A percentile compares a stretch with the other conserved stretches of the same genome.
Evolutionary conservation across 106 monocot genomes (phyloP).

Genomic region (Iris macrosiphon): DNA sequence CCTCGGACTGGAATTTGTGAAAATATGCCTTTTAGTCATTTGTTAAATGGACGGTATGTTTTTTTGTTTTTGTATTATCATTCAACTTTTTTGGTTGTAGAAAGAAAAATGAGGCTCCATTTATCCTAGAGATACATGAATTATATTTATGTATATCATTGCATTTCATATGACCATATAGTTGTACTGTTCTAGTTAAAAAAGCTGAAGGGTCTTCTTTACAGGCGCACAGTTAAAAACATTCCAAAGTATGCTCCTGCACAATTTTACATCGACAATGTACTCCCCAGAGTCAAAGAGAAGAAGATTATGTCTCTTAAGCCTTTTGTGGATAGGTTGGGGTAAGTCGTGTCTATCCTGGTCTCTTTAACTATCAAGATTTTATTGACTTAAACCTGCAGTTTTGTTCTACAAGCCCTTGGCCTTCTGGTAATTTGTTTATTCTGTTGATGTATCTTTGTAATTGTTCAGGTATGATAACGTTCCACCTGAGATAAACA

Average conservation of each 20-base stretch:
- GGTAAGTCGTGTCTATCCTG: conserved; percentile 40
- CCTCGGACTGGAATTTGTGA: too few species aligned
- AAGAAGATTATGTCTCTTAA: conserved; percentile 91
- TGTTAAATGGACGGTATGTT: too few species aligned
- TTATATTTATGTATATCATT: too few species aligned
- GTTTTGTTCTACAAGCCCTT: not conserved
- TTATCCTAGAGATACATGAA: too few species aligned
- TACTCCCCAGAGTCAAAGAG: conserved; percentile 77
- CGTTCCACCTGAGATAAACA: conserved; percentile 85
- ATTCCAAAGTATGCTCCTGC: conserved; percentile 91
- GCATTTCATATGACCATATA: not conserved
- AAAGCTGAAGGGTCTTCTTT: not conserved
- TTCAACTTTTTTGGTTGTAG: too few species aligned
- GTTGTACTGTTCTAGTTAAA: not conserved
- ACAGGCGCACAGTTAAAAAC: conserved; percentile 83
- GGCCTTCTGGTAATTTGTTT: not conserved
- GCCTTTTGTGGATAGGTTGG: conserved; percentile 86
- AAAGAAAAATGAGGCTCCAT: too few species aligned
- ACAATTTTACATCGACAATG: conserved; percentile 90
- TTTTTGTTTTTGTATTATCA: too few species aligned
- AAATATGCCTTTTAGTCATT: too few species aligned
- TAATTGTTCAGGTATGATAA: conserved; percentile 69
- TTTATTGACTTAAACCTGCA: too few species aligned
- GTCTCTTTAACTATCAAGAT: too few species aligned
- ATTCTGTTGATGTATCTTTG: not conserved